phyloP scores from a whole-genome alignment of 176 grass and related monocot species.

The Ensete glaucum region DNA sequence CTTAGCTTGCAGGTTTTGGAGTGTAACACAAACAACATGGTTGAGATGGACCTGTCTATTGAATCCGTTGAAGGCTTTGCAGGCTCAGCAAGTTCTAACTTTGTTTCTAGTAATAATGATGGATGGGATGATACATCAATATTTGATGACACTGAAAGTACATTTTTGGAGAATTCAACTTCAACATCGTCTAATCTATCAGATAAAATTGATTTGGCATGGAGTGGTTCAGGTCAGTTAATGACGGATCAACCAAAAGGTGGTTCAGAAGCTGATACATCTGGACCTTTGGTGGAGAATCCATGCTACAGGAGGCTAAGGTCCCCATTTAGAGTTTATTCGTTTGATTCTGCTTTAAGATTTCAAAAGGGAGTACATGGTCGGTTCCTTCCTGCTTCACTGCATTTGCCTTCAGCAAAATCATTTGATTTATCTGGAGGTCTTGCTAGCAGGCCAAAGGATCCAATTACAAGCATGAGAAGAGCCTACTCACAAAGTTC shows the following conservation, averaged over 20 bases:
- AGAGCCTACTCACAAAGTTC: conserved; percentile 74
- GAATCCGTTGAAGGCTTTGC: conserved; percentile 32
- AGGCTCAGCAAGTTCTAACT: conserved; percentile 30
- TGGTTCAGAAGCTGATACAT: conserved; percentile 30
- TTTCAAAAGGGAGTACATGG: conserved; percentile 40
- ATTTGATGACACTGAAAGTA: conserved; percentile 25
- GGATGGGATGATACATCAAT: conserved; percentile 18
- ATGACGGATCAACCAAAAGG: conserved; percentile 28
- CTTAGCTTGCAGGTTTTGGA: conserved; percentile 26
- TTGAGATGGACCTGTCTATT: conserved; percentile 38
- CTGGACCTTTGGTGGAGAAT: conserved; percentile 38
- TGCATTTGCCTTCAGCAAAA: conserved; percentile 38
- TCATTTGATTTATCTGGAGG: conserved; percentile 44
- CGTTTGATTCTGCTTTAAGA: conserved; percentile 62
- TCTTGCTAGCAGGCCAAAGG: conserved; percentile 33
- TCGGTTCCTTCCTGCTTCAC: conserved; percentile 37
- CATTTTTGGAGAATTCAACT: conserved; percentile 31
- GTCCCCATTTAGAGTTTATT: conserved; percentile 69
- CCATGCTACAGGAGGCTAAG: conserved; percentile 39
- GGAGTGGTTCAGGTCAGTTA: conserved; percentile 63
- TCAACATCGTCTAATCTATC: conserved; percentile 67
- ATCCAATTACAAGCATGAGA: conserved; percentile 46
- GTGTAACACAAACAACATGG: conserved; percentile 28
- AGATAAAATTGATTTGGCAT: conserved; percentile 85
- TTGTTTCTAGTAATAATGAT: conserved; percentile 19